Base-by-base conservation (phyloP, 2,329 filamentous ascomycete genomes). In the Sporothrix globosa region DNA sequence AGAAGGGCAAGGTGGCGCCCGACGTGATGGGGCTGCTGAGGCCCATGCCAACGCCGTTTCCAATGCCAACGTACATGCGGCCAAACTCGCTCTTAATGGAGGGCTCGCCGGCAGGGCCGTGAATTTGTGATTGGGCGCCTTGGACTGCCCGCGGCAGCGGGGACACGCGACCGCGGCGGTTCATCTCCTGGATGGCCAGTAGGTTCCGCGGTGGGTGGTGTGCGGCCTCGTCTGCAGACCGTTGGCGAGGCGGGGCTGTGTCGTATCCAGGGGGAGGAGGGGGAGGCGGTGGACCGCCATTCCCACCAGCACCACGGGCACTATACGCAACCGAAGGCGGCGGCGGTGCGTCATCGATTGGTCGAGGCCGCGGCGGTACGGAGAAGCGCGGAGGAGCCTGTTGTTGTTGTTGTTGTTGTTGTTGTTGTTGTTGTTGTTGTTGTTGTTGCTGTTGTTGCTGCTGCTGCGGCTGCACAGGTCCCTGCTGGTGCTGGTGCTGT, bases 1-100 rank as follows among this genome's bases (percentile, higher is more conserved):
- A 81, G 71, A 85, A 88, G 0, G 85, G 83, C 50, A 84, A 75
- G 53, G 81, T 80, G 4, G 80, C 77, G 72, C 82, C 75, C 54
- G 80, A 52, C 0, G 84, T 79, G 3, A 84, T 81, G 2, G 86
- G 85, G 74, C 85, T 87, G 17, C 85, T 83, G 48, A 86, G 82
- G 53, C 80, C 82, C 71, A 74, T 73, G 72, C 80, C 83, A 44
- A 86, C 83, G 72, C 83, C 87, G 74, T 83, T 87, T 71, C 84
- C 94, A 74, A 98, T 93, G n/a, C 95, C 95, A 21, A 92, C 93
- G 80, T 97, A 97, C 85, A 97, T 97, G 73, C 93, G 90, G 39
- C 94, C 94, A 78, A 97, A 94, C 78, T 97, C 95, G 77, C 90
- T 96, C 83, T 97, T 97, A 77, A 97, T 97, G 56, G 91, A 91